Base-by-base conservation (phyloP, 768 basidiomycete genomes). In the Tricholoma furcatifolium region DNA sequence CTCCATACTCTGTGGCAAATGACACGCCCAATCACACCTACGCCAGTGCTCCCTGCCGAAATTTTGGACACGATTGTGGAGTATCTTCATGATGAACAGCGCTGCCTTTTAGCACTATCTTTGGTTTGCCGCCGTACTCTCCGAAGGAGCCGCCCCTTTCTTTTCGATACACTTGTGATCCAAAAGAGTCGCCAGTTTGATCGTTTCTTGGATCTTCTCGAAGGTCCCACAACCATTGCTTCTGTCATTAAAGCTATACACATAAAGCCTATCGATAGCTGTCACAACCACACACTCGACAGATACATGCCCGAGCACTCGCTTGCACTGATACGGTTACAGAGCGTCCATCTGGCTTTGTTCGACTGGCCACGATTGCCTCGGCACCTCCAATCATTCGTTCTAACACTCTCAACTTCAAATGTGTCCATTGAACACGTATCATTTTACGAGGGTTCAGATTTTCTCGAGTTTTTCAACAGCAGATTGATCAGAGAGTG, bases 221-320 rank as follows among this genome's bases (percentile, higher is more conserved):
- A 50, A 9, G 49, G 49, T 5, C 21, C 49, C n/a, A 43, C 40
- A 5, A 43, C 49, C 14, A 21, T 50, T 34, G 49, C 40, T 20
- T 10, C 49, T 9, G 3, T 3, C 12, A 15, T 50, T 11, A 42
- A 43, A 50, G 9, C 18, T 18, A 9, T 50, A 21, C 20, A 41
- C 20, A 24, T 50, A 14, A 4, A 43, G 32, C 15, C 20, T 42
- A 50, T n/a, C n/a, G n/a, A n/a, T n/a, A n/a, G n/a, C n/a, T n/a
- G n/a, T n/a, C n/a, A n/a, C n/a, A n/a, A n/a, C n/a, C n/a, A n/a
- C n/a, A n/a, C n/a, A n/a, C n/a, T n/a, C n/a, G n/a, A 23, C 12
- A 0, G 20, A 50, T 31, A 11, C 17, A 50, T 4, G 31, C 3
- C 10, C 18, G 31, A 1, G 4, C 41, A 43, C 9, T 14, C 1